Evolutionary conservation across 345 rosid species (phyloP).

Genomic region (Eucalyptus guilfoylei): DNA sequence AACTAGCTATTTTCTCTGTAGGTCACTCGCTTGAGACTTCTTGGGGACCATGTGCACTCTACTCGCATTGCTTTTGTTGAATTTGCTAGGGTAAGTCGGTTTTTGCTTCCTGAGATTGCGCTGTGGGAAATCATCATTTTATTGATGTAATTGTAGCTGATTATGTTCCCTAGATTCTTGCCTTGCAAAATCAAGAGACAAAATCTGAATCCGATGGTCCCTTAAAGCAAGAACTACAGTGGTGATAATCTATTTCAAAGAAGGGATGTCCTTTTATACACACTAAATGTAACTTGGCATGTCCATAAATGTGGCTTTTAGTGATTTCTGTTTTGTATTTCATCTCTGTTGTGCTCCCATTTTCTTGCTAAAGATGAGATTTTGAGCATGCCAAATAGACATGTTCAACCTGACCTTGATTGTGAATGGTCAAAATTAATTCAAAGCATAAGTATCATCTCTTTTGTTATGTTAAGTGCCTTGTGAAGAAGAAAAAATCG

Average conservation of each 20-base stretch:
- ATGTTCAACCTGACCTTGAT: not conserved
- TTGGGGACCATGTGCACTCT: constrained; percentile 79
- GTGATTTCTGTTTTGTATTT: not conserved
- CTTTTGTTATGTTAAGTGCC: not conserved
- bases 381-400: not conserved
- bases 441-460: not conserved
- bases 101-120: not conserved
- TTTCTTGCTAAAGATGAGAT: not conserved
- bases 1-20: not conserved
- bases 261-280: not conserved
- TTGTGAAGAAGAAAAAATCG: not conserved
- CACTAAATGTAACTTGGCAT: not conserved
- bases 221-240: not conserved
- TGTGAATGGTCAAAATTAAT: not conserved
- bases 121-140: not conserved
- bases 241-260: not conserved
- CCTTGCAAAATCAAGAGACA: not conserved
- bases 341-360: not conserved
- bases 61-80: constrained; percentile 88
- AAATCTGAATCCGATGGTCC: not conserved
- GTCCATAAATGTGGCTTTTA: not conserved
- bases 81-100: constrained; percentile 60
- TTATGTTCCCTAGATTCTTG: not conserved
- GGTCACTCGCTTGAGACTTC: constrained; percentile 85
- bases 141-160: not conserved